Percentiles rank a stretch among this genome's conserved stretches.
Conservation (phyloP, 2,329 filamentous ascomycete genomes). For the Fusarium falciforme region DNA sequence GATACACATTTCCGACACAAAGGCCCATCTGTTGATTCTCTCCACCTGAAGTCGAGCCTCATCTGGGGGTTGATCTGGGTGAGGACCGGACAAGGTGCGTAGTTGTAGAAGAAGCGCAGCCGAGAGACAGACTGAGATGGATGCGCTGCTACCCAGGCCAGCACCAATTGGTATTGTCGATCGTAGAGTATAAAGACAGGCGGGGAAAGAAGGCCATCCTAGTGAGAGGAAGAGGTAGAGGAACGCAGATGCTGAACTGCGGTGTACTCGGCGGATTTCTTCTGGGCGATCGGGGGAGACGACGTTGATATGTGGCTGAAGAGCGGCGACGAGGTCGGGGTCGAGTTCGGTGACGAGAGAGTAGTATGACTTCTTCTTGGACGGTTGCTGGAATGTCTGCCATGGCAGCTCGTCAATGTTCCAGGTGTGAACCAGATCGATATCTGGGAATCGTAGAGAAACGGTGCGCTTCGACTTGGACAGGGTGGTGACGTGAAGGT, state of each 20-base stretch:
- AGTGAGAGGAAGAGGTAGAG: slow-evolving; percentile 93
- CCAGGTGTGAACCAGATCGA: slow-evolving; percentile 91
- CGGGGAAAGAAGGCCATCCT: slow-evolving; percentile 80
- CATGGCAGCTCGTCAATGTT: slow-evolving; percentile 93
- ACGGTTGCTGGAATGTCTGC: slow-evolving; percentile 80
- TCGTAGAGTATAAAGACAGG: slow-evolving; percentile 88
- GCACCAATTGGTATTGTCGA: slow-evolving; percentile 95
- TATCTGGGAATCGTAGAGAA: slow-evolving; percentile 89
- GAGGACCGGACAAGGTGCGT: slow-evolving; percentile 87
- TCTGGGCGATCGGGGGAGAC: slow-evolving; percentile 76
- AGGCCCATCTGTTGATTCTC: slow-evolving; percentile 97
- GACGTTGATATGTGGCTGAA: slow-evolving; percentile 80
- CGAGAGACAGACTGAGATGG: slow-evolving; percentile 88
- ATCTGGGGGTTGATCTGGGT: slow-evolving; percentile 87
- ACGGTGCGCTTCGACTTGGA: slow-evolving; percentile 93
- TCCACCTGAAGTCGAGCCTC: slow-evolving; percentile 93
- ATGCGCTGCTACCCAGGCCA: slow-evolving; percentile 93
- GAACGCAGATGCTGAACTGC: slow-evolving; percentile 84
- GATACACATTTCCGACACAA: slow-evolving; percentile 96
- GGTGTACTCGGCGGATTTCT: slow-evolving; percentile 84
- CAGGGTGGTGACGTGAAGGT: slow-evolving; percentile 93
- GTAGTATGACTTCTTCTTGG: slow-evolving; percentile 96
- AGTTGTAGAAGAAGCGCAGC: slow-evolving; percentile 88
- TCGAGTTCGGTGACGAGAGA: slow-evolving; percentile 88
- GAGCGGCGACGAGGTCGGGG: slow-evolving; percentile 80